A percentile compares a stretch with the other conserved stretches of the same genome.
phyloP scores from a whole-genome alignment of 2,329 filamentous ascomycete genomes.

The Fonsecaea pedrosoi region DNA sequence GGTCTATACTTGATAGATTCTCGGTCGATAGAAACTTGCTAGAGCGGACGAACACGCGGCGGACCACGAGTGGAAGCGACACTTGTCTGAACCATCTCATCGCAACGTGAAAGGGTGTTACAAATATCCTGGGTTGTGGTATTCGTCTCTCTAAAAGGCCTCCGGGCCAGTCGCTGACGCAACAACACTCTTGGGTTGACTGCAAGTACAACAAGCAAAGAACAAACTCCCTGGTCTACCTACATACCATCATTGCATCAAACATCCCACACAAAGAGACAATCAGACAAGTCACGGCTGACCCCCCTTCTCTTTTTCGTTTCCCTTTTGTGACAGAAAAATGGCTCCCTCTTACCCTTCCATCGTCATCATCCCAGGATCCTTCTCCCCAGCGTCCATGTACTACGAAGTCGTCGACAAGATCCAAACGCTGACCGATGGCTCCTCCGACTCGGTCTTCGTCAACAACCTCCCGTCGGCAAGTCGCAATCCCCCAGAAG shows the following conservation, averaged over 20 bases:
- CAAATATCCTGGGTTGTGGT: background rate
- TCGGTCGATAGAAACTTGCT: background rate
- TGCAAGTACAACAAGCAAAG: too few species aligned
- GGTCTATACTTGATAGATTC: background rate
- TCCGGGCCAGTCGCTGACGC: too few species aligned
- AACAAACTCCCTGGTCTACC: too few species aligned
- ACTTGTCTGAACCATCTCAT: background rate
- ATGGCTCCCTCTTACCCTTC: background rate
- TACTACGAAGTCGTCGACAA: conserved; percentile 13
- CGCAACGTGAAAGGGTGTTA: background rate
- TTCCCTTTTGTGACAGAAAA: background rate
- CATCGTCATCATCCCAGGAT: conserved; percentile 21
- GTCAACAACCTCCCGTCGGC: conserved; percentile 43
- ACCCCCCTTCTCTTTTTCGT: too few species aligned
- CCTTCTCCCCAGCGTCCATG: conserved; percentile 12
- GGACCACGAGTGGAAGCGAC: background rate
- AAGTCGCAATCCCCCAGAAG: conserved; percentile 36
- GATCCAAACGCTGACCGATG: conserved; percentile 14
- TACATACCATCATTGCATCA: background rate
- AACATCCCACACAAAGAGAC: background rate
- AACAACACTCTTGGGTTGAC: background rate
- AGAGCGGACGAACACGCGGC: background rate
- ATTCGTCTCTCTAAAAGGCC: background rate
- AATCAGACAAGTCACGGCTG: too few species aligned
- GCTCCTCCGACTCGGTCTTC: conserved; percentile 45